A percentile compares a stretch with the other conserved stretches of the same genome.
Conservation (phyloP, 2,329 filamentous ascomycete genomes). For the Claviceps cyperi region DNA sequence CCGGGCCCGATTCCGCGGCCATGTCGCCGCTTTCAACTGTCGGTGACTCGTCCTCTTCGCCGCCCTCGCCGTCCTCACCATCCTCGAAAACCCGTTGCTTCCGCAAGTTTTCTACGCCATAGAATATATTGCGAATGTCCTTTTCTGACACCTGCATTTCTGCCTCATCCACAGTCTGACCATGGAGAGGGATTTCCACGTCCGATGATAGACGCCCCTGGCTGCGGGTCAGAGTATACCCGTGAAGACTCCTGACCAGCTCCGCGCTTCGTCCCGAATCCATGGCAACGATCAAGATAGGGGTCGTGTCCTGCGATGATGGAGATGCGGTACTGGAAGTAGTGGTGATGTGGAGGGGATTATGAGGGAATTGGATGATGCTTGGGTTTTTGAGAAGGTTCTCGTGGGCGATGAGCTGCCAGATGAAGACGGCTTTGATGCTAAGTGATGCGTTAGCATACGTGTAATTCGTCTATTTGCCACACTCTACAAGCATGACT, state of each 20-base stretch:
- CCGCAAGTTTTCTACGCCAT: conserved; percentile 31
- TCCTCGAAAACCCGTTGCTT: conserved; percentile 21
- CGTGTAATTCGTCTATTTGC: too few relatives aligned
- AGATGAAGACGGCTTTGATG: conserved; percentile 50
- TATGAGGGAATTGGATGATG: conserved; percentile 43
- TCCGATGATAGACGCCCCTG: conserved; percentile 19
- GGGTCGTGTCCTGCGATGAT: conserved; percentile 9
- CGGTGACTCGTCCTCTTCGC: conserved; percentile 5
- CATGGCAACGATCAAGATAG: conserved; percentile 24
- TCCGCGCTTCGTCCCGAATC: conserved; percentile 19
- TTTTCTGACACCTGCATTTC: conserved; percentile 22
- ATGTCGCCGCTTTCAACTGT: neutral
- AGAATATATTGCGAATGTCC: conserved; percentile 29
- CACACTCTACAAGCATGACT: conserved; percentile 8
- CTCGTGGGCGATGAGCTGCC: conserved; percentile 32
- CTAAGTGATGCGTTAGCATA: conserved; percentile 16
- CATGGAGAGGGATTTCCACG: conserved; percentile 12
- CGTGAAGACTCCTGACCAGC: conserved; percentile 15
- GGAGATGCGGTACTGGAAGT: conserved; percentile 5
- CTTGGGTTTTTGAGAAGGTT: conserved; percentile 33
- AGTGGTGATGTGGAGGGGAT: conserved; percentile 43
- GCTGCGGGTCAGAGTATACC: conserved; percentile 17
- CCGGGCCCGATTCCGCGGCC: neutral
- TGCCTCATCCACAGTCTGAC: conserved; percentile 12
- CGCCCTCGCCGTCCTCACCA: conserved; percentile 3